phyloP scores from a whole-genome alignment of 345 rosid species.

The Aquilaria sinensis region DNA sequence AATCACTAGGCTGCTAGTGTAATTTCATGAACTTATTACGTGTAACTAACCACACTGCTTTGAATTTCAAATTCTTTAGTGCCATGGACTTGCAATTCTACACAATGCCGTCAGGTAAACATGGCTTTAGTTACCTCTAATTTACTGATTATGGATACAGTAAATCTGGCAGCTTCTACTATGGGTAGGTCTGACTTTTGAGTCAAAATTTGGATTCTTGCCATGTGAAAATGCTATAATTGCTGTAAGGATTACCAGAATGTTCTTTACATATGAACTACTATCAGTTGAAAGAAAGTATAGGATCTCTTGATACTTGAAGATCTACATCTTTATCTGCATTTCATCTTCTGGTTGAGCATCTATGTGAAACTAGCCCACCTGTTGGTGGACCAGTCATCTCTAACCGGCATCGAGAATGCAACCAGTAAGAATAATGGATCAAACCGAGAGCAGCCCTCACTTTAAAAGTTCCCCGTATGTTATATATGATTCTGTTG shows the following conservation, averaged over 20 bases:
- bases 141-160: too few relatives aligned
- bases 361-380: conserved; percentile 42
- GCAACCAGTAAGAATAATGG: conserved; percentile 73
- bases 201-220: too few relatives aligned
- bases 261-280: conserved; percentile 12
- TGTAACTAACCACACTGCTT: too few relatives aligned
- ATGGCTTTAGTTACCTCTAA: too few relatives aligned
- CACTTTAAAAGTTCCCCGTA: conserved; percentile 63
- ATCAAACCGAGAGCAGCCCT: conserved; percentile 62
- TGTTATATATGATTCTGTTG: conserved; percentile 50
- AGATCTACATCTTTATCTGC: conserved; percentile 3
- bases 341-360: conserved; percentile 55
- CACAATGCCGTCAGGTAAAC: too few relatives aligned
- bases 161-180: too few relatives aligned
- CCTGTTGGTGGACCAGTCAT: conserved; percentile 82
- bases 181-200: too few relatives aligned
- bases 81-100: too few relatives aligned
- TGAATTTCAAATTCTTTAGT: too few relatives aligned
- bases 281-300: conserved; percentile 16
- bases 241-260: background rate
- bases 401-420: conserved; percentile 59
- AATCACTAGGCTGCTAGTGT: too few relatives aligned
- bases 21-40: too few relatives aligned
- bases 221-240: too few relatives aligned
- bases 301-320: background rate